A percentile compares a stretch with the other conserved stretches of the same genome.
Evolutionary conservation across 768 basidiomycete species (phyloP).

Genomic region (Pleurotus tuber-regium): DNA sequence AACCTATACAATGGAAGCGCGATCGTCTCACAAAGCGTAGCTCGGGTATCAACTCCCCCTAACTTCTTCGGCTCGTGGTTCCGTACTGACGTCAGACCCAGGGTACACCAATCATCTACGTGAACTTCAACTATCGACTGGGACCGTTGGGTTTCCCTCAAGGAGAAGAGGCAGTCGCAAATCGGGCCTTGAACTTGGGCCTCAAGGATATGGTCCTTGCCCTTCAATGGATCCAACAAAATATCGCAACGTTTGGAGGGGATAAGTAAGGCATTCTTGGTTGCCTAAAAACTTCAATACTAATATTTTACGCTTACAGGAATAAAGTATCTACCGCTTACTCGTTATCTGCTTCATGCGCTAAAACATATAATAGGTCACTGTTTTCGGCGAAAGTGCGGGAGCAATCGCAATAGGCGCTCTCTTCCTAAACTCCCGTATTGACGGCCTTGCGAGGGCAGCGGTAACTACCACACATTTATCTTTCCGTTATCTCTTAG

Average conservation of each 20-base stretch:
- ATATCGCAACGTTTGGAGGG: slow-evolving; percentile 61
- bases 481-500: not conserved
- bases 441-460: slow-evolving; percentile 31
- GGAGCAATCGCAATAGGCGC: slow-evolving; percentile 46
- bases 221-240: slow-evolving; percentile 54
- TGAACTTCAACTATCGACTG: slow-evolving; percentile 49
- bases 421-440: slow-evolving; percentile 32
- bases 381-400: slow-evolving; percentile 54
- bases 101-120: slow-evolving; percentile 45
- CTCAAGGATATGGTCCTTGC: slow-evolving; percentile 45
- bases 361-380: slow-evolving; percentile 33
- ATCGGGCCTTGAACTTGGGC: slow-evolving; percentile 41
- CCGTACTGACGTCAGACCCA: slow-evolving; percentile 7
- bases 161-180: slow-evolving; percentile 35
- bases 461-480: slow-evolving; percentile 20
- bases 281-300: too few relatives aligned
- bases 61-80: not conserved
- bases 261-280: slow-evolving; percentile 37
- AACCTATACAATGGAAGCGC: slow-evolving; percentile 28
- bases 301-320: not conserved
- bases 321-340: not conserved
- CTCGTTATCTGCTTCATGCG: not conserved
- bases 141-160: slow-evolving; percentile 48
- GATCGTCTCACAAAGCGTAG: slow-evolving; percentile 23
- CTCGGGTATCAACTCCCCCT: slow-evolving; percentile 16